phyloP scores from a whole-genome alignment of 139 green algal species.

The Nannochloris sp. region DNA sequence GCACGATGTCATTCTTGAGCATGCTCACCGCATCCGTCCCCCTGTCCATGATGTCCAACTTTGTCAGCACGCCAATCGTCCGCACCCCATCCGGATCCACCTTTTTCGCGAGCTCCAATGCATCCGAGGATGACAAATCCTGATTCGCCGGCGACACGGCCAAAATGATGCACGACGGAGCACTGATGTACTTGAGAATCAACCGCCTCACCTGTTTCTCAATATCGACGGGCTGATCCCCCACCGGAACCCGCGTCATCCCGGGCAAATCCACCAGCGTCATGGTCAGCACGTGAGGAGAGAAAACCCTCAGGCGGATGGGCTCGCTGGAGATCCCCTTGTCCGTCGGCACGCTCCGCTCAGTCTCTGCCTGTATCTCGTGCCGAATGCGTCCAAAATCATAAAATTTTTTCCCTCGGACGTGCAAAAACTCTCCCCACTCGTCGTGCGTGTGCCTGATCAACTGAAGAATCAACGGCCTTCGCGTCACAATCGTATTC shows the following conservation, averaged over 20 bases:
- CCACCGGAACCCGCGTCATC: constrained; percentile 92
- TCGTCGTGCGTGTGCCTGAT: constrained; percentile 55
- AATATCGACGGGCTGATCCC: constrained; percentile 94
- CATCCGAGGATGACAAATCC: constrained; percentile 90
- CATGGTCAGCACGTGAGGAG: constrained; percentile 92
- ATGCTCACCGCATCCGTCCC: constrained; percentile 79
- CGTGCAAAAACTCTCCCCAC: constrained; percentile 95
- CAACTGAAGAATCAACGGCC: constrained; percentile 85
- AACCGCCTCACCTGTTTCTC: constrained; percentile 79
- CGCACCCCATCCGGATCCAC: constrained; percentile 67
- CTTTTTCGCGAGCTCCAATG: constrained; percentile 80
- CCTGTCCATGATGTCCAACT: constrained; percentile 98
- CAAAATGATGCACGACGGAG: constrained; percentile 82
- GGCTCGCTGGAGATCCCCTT: constrained; percentile 92
- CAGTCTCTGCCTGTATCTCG: constrained; percentile 91
- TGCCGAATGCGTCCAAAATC: constrained; percentile 82
- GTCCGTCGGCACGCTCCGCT: constrained; percentile 71
- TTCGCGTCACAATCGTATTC: constrained; percentile 83
- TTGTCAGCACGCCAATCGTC: constrained; percentile 82
- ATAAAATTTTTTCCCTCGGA: constrained; percentile 70
- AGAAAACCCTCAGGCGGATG: constrained; percentile 91
- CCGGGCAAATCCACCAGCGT: constrained; percentile 96
- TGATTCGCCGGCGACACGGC: constrained; percentile 93
- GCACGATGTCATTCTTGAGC: constrained; percentile 78
- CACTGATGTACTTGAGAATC: constrained; percentile 79